A percentile compares a stretch with the other conserved stretches of the same genome.
phyloP scores from a whole-genome alignment of 2,329 filamentous ascomycete genomes.

The Trichoderma arundinaceum region DNA sequence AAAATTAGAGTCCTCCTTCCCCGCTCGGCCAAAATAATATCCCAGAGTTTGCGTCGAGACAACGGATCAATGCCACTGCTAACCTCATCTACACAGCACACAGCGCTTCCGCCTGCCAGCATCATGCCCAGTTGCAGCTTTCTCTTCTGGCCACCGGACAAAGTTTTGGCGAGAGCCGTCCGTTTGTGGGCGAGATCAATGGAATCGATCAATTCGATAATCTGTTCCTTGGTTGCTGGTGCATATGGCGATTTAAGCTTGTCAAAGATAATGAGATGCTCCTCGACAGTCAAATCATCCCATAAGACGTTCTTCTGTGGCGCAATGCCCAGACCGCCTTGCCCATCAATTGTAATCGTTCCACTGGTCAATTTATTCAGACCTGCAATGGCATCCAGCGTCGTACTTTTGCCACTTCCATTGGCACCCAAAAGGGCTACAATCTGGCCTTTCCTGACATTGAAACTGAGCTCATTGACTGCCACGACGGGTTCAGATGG shows the following conservation, averaged over 20 bases:
- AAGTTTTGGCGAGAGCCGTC: slow-evolving; percentile 72
- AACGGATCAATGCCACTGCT: slow-evolving; percentile 87
- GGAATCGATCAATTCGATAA: slow-evolving; percentile 66
- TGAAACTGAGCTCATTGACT: slow-evolving; percentile 74
- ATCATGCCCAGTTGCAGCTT: slow-evolving; percentile 95
- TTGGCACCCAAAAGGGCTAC: slow-evolving; percentile 87
- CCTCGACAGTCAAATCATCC: slow-evolving; percentile 84
- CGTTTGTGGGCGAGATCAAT: slow-evolving; percentile 80
- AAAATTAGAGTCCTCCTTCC: slow-evolving; percentile 82
- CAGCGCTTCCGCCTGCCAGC: slow-evolving; percentile 85
- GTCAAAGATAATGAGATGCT: slow-evolving; percentile 86
- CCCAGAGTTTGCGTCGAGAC: slow-evolving; percentile 88
- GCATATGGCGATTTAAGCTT: slow-evolving; percentile 70
- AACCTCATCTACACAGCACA: slow-evolving; percentile 92
- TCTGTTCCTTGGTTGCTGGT: slow-evolving; percentile 62
- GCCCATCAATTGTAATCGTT: slow-evolving; percentile 76
- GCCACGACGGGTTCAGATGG: slow-evolving; percentile 71
- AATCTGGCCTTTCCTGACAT: slow-evolving; percentile 78
- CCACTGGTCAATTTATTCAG: slow-evolving; percentile 78
- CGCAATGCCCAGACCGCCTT: slow-evolving; percentile 81
- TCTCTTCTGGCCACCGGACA: slow-evolving; percentile 90
- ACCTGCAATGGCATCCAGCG: slow-evolving; percentile 84
- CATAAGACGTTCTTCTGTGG: slow-evolving; percentile 95
- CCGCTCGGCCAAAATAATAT: slow-evolving; percentile 85
- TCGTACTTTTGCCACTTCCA: slow-evolving; percentile 88